Conservation (phyloP, 2,329 filamentous ascomycete genomes). For the Podosphaera fusca region DNA sequence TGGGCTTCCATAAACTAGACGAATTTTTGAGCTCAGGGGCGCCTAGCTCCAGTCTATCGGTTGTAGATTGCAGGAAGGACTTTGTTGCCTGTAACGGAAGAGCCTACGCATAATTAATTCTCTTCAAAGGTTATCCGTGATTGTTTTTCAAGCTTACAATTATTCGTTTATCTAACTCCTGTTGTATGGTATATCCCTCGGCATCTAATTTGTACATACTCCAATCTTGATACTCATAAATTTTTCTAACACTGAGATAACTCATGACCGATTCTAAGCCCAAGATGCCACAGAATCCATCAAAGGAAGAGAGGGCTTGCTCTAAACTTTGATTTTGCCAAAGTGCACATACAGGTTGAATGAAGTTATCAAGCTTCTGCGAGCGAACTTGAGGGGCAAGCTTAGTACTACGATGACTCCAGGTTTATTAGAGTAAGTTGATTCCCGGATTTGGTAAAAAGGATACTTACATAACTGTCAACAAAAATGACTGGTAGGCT, state of each 20-base stretch:
- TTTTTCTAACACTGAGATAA: slow-evolving; percentile 51
- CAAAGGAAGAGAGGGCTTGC: slow-evolving; percentile 47
- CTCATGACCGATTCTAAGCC: slow-evolving; percentile 59
- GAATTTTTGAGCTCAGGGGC: slow-evolving; percentile 53
- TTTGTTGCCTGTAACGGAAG: slow-evolving; percentile 74
- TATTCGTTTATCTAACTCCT: slow-evolving; percentile 52
- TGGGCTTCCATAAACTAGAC: slow-evolving; percentile 62
- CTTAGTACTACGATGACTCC: slow-evolving; percentile 54
- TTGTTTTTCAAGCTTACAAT: slow-evolving; percentile 24
- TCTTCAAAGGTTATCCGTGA: neutral
- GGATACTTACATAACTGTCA: slow-evolving; percentile 57
- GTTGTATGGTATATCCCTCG: slow-evolving; percentile 59
- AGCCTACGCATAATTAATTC: slow-evolving; percentile 16
- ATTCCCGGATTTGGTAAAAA: slow-evolving; percentile 2
- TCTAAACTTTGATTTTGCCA: slow-evolving; percentile 57
- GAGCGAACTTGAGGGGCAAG: slow-evolving; percentile 51
- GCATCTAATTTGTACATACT: slow-evolving; percentile 50
- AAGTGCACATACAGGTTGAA: slow-evolving; percentile 56
- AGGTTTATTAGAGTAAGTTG: slow-evolving; percentile 3
- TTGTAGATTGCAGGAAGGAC: slow-evolving; percentile 75
- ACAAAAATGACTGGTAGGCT: slow-evolving; percentile 72
- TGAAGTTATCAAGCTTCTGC: slow-evolving; percentile 49
- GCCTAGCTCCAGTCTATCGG: slow-evolving; percentile 62
- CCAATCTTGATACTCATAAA: slow-evolving; percentile 66
- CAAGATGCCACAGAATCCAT: slow-evolving; percentile 56